A percentile compares a stretch with the other conserved stretches of the same genome.
These are phyloP conservation scores for Zizania latifolia DNA, from an alignment of 176 grass and related monocot species.

Conservation along the genomic window DNA sequence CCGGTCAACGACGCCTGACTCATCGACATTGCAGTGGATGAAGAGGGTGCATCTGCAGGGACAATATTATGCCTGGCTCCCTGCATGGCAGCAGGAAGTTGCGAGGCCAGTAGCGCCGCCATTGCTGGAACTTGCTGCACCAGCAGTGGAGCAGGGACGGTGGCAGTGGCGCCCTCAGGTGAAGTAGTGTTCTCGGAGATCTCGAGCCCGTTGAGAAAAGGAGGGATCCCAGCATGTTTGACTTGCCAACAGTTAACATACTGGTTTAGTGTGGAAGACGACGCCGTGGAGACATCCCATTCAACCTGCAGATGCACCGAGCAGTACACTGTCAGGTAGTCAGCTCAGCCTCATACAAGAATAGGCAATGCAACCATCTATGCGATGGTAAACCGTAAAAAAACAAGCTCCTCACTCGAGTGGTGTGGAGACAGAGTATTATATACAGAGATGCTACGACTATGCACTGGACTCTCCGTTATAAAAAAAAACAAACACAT, in stretches of 20 bases:
- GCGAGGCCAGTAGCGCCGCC: not conserved
- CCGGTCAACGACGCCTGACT: not conserved
- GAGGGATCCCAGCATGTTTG: constrained; percentile 11
- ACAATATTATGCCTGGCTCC: constrained; percentile 58
- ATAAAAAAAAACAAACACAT: not conserved
- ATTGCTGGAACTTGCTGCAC: too few species aligned
- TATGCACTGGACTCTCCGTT: not conserved
- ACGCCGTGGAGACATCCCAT: constrained; percentile 39
- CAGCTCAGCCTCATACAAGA: not conserved
- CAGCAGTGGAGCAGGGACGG: too few species aligned
- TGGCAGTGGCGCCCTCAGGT: not conserved
- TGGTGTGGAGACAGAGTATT: too few species aligned
- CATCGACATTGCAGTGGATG: constrained; percentile 1
- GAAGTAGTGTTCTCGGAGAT: not conserved
- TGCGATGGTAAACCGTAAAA: too few species aligned
- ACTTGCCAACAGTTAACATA: constrained; percentile 53
- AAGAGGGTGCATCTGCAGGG: not conserved
- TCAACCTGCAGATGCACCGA: constrained; percentile 28
- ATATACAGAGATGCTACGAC: too few species aligned
- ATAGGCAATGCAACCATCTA: not conserved
- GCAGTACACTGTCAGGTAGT: not conserved
- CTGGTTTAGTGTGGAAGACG: not conserved
- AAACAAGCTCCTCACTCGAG: too few species aligned
- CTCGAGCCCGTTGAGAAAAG: constrained; percentile 29
- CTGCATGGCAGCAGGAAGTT: constrained; percentile 52